These are phyloP conservation scores for Rhodotorula toruloides DNA, from an alignment of 768 basidiomycete genomes.

Conservation along the genomic window DNA sequence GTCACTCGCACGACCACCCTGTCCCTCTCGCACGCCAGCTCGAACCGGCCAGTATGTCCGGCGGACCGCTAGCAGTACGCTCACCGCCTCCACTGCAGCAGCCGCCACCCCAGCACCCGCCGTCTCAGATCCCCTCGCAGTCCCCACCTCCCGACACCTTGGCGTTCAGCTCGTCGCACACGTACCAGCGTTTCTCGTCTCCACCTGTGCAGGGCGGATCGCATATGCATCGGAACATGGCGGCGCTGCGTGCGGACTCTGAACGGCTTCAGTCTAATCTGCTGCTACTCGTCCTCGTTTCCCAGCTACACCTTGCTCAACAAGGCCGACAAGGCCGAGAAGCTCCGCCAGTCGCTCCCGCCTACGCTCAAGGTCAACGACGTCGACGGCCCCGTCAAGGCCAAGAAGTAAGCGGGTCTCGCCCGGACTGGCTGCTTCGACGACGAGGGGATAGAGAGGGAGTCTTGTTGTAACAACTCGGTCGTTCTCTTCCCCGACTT, in stretches of 20 bases:
- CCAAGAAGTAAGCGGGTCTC: conserved; percentile 52
- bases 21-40: not conserved
- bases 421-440: too few relatives aligned
- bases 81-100: conserved; percentile 67
- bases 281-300: too few relatives aligned
- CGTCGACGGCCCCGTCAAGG: conserved; percentile 60
- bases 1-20: too few relatives aligned
- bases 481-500: too few relatives aligned
- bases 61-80: conserved; percentile 1
- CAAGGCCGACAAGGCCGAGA: conserved; percentile 97
- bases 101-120: conserved; percentile 80
- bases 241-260: not conserved
- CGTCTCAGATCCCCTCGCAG: conserved; percentile 69
- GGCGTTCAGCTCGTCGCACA: conserved; percentile 1
- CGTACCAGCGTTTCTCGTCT: conserved; percentile 40
- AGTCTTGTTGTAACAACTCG: too few relatives aligned
- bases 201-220: conserved; percentile 27
- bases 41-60: conserved; percentile 12
- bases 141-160: conserved; percentile 60
- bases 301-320: conserved; percentile 81
- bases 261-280: too few relatives aligned
- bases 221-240: conserved; percentile 37
- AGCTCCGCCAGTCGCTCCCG: conserved; percentile 88
- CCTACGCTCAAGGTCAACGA: conserved; percentile 74
- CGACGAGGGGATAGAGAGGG: too few relatives aligned